Conservation (phyloP, 805 yeast species). For the Candida montana region DNA sequence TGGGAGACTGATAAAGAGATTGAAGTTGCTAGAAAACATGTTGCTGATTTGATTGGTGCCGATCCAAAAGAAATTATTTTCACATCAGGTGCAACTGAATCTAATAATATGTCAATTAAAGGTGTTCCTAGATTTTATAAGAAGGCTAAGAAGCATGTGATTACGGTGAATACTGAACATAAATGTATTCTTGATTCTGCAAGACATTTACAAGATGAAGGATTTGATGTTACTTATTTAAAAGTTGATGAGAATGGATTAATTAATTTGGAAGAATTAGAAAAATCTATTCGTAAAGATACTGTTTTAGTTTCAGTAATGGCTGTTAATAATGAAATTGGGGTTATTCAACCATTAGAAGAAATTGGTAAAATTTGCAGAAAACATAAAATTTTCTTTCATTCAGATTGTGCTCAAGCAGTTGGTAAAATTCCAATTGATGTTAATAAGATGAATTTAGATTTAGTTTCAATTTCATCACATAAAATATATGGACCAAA, state of each 20-base stretch:
- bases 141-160: slow-evolving; percentile 86
- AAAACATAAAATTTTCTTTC: slow-evolving; percentile 87
- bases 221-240: slow-evolving; percentile 90
- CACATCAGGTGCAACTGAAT: slow-evolving; percentile 97
- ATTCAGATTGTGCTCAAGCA: slow-evolving; percentile 97
- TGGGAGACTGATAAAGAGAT: slow-evolving; percentile 97
- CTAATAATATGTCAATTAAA: slow-evolving; percentile 90
- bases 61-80: slow-evolving; percentile 96
- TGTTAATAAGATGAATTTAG: slow-evolving; percentile 90
- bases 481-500: slow-evolving; percentile 98
- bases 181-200: slow-evolving; percentile 98
- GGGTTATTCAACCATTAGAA: slow-evolving; percentile 92
- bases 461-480: slow-evolving; percentile 87
- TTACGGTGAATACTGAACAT: slow-evolving; percentile 96
- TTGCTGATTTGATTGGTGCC: slow-evolving; percentile 83
- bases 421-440: slow-evolving; percentile 90
- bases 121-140: slow-evolving; percentile 94
- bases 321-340: slow-evolving; percentile 98
- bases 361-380: slow-evolving; percentile 89
- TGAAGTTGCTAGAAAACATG: slow-evolving; percentile 75
- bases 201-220: slow-evolving; percentile 92
- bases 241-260: slow-evolving; percentile 81
- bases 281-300: slow-evolving; percentile 81
- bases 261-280: slow-evolving; percentile 69
- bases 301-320: slow-evolving; percentile 87